Conservation (phyloP, 306 rosid species). For the Cucurbita ficifolia region DNA sequence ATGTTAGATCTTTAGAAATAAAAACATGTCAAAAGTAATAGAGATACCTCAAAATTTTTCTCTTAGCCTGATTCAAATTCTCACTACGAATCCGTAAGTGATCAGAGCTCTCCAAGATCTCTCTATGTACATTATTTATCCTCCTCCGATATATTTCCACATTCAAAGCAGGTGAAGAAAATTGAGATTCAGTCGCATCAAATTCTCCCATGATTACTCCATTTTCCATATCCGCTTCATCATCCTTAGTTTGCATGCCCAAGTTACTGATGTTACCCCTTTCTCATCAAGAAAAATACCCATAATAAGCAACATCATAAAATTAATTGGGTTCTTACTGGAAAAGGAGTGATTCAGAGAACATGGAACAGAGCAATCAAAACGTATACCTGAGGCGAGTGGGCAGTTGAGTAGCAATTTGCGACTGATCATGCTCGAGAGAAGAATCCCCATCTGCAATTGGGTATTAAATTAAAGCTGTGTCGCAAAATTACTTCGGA, state of each 20-base stretch:
- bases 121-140: slow-evolving; percentile 13
- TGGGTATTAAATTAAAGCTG: background rate
- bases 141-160: slow-evolving; percentile 19
- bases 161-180: slow-evolving; percentile 20
- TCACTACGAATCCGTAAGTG: slow-evolving; percentile 21
- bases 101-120: slow-evolving; percentile 35
- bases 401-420: slow-evolving; percentile 15
- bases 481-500: background rate
- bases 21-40: background rate
- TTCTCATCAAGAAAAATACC: slow-evolving; percentile 16
- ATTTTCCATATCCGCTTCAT: slow-evolving; percentile 7
- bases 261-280: slow-evolving; percentile 22
- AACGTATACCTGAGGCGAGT: slow-evolving; percentile 19
- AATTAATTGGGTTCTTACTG: background rate
- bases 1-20: background rate
- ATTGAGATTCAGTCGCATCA: slow-evolving; percentile 1
- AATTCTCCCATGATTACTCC: slow-evolving; percentile 3
- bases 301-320: background rate
- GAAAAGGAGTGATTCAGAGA: background rate
- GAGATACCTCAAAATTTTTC: slow-evolving; percentile 46
- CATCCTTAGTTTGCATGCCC: slow-evolving; percentile 24
- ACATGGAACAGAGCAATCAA: background rate
- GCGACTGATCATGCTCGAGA: slow-evolving; percentile 15
- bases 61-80: slow-evolving; percentile 34
- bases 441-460: slow-evolving; percentile 26